A percentile compares a stretch with the other conserved stretches of the same genome.
Evolutionary conservation across 176 grass and related monocot species (phyloP).

Genomic region (Ensete glaucum): DNA sequence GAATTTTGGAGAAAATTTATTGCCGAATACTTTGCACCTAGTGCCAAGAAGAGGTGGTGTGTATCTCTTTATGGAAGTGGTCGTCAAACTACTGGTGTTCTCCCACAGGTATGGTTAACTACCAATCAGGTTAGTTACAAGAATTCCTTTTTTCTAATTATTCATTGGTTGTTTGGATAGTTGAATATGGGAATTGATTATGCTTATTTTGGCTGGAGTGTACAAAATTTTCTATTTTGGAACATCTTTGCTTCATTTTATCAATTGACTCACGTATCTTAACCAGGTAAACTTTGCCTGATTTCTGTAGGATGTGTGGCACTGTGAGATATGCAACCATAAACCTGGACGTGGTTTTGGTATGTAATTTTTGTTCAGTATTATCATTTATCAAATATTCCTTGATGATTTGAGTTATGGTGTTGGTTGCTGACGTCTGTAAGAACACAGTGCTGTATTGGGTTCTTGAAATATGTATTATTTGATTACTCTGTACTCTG

Average conservation of each 20-base stretch:
- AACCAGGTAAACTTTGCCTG: not conserved
- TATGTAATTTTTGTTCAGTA: slow-evolving; percentile 26
- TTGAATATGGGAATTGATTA: not conserved
- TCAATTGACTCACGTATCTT: not conserved
- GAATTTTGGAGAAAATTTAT: slow-evolving; percentile 98
- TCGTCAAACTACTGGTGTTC: slow-evolving; percentile 97
- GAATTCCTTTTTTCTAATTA: not conserved
- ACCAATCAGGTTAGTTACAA: not conserved
- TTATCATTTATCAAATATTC: slow-evolving; percentile 9
- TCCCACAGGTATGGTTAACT: slow-evolving; percentile 57
- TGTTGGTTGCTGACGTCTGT: not conserved
- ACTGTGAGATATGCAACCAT: slow-evolving; percentile 91
- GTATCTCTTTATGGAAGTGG: slow-evolving; percentile 92
- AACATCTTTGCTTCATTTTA: not conserved
- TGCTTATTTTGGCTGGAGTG: not conserved
- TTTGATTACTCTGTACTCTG: not conserved
- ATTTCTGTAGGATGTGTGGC: slow-evolving; percentile 81
- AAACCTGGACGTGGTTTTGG: slow-evolving; percentile 94
- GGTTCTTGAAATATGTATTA: not conserved
- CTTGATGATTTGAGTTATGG: not conserved
- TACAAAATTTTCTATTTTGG: not conserved
- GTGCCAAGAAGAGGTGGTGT: slow-evolving; percentile 97
- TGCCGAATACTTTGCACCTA: slow-evolving; percentile 84
- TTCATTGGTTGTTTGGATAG: not conserved
- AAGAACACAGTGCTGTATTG: not conserved